Base-by-base conservation (phyloP, 1,139 yeast species). In the Kluyveromyces sp. region DNA sequence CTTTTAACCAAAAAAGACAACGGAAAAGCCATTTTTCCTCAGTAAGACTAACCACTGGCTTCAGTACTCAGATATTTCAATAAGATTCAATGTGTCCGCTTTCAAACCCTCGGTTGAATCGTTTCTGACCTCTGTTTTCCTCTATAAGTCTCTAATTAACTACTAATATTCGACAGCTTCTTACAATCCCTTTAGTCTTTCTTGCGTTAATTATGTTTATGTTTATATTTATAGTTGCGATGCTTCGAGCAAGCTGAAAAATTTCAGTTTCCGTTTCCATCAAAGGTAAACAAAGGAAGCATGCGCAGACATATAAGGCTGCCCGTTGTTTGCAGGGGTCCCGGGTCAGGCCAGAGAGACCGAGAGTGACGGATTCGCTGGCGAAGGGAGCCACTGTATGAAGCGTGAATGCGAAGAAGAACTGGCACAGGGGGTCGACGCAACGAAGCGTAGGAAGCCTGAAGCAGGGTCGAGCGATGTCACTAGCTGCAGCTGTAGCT, bases 1-100 rank as follows among this genome's bases (percentile, higher is more conserved):
- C 47, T 30, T 40, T 49, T 43, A 22, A 40, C 42, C 18, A 43
- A 26, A 13, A 19, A 13, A 19, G 29, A 20, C 12, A 35, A 7
- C 16, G 38, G 29, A 18, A 20, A 19, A 15, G 28, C 22, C 38
- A 35, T 35, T 11, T 22, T 35, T 35, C 9, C 8, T 17, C 7
- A 30, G 15, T 7, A n/a, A 30, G n/a, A n/a, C n/a, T n/a, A n/a
- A n/a, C n/a, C n/a, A n/a, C n/a, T n/a, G n/a, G n/a, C n/a, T n/a
- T n/a, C n/a, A n/a, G n/a, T n/a, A n/a, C n/a, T n/a, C n/a, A n/a
- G n/a, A n/a, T 30, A 30, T 13, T 17, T 33, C 18, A 8, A n/a
- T n/a, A n/a, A n/a, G n/a, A n/a, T n/a, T n/a, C n/a, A n/a, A n/a
- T n/a, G n/a, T 9, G n/a, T 22, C 13, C 9, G 12, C 13, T 16